Conservation (phyloP, 768 basidiomycete species). For the Galerina marginata region DNA sequence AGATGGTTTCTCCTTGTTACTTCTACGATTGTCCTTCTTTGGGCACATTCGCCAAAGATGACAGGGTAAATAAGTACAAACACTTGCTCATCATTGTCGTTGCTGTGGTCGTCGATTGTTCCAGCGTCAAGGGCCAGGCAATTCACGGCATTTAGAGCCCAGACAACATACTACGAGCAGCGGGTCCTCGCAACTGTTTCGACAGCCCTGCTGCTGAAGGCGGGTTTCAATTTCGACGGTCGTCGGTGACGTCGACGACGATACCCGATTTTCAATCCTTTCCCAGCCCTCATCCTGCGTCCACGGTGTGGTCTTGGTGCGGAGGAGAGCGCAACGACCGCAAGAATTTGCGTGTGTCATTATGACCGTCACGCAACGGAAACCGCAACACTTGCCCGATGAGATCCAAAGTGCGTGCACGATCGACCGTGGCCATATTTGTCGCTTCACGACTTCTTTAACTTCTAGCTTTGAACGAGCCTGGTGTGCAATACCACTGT, state of each 20-base stretch:
- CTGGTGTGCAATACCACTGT: conserved; percentile 83
- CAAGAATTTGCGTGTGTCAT: conserved; percentile 19
- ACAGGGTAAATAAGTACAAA: conserved; percentile 31
- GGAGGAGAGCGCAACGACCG: conserved; percentile 21
- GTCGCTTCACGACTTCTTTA: conserved; percentile 15
- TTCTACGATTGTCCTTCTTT: too few species aligned
- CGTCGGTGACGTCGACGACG: conserved; percentile 25
- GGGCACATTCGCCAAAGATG: neutral
- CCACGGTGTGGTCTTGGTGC: conserved; percentile 19
- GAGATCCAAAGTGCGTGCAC: conserved; percentile 63
- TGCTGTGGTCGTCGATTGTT: conserved; percentile 27
- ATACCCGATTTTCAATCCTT: conserved; percentile 15
- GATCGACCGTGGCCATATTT: conserved; percentile 23
- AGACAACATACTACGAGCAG: conserved; percentile 14
- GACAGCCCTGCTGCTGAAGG: conserved; percentile 15
- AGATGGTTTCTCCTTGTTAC: too few species aligned
- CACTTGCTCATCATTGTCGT: conserved; percentile 35
- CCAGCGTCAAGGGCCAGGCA: conserved; percentile 28
- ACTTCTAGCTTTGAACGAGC: conserved; percentile 71
- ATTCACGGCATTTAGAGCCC: conserved; percentile 19
- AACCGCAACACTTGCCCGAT: conserved; percentile 66
- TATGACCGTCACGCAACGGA: conserved; percentile 74
- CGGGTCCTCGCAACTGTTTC: conserved; percentile 9
- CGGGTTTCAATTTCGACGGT: conserved; percentile 16
- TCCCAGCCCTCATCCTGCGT: conserved; percentile 14